Conservation (phyloP, 345 rosid species). For the Boechera divaricarpa region DNA sequence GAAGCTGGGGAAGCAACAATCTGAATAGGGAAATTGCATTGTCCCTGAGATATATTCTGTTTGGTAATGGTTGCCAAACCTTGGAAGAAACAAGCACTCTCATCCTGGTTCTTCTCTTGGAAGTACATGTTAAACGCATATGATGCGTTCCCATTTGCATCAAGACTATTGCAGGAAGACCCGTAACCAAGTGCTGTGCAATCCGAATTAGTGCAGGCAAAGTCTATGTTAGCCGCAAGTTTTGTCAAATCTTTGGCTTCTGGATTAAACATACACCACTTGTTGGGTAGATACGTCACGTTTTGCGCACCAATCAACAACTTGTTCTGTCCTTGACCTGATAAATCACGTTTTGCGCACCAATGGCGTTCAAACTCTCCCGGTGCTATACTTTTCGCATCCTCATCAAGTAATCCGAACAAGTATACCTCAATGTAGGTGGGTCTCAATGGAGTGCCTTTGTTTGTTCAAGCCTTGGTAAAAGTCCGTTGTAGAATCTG, state of each 20-base stretch:
- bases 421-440: constrained; percentile 71
- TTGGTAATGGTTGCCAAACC: constrained; percentile 58
- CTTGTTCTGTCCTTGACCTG: constrained; percentile 74
- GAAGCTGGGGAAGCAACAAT: constrained; percentile 46
- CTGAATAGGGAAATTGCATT: constrained; percentile 73
- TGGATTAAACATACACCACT: constrained; percentile 79
- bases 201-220: constrained; percentile 64
- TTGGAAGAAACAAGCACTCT: constrained; percentile 61
- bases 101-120: constrained; percentile 69
- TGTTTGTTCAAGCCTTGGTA: constrained; percentile 64
- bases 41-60: constrained; percentile 70
- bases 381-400: constrained; percentile 49
- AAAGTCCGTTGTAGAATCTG: constrained; percentile 77
- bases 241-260: constrained; percentile 65
- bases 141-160: constrained; percentile 65
- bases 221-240: constrained; percentile 66
- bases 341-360: too few relatives aligned
- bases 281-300: constrained; percentile 62
- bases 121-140: constrained; percentile 76
- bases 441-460: constrained; percentile 74
- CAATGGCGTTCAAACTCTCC: constrained; percentile 91
- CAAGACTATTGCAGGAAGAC: constrained; percentile 64
- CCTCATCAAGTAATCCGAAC: constrained; percentile 61
- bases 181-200: constrained; percentile 69
- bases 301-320: constrained; percentile 56